Evolutionary conservation across 768 basidiomycete genomes (phyloP).

Genomic region (Boletus speciosus): DNA sequence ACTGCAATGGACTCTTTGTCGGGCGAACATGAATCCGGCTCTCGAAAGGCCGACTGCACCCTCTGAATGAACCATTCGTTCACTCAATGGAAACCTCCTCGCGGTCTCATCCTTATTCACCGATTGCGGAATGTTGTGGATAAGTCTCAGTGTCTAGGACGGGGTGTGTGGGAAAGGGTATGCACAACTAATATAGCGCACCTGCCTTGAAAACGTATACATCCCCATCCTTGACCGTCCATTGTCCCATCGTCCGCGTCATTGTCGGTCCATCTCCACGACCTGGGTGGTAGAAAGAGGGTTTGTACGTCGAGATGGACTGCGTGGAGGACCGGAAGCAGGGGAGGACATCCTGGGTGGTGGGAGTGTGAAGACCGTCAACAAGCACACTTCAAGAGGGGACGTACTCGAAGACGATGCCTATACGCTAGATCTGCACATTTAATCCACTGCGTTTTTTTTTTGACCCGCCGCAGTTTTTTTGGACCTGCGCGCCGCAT

Average conservation of each 20-base stretch:
- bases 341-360: slow-evolving; percentile 58
- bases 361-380: too few species aligned
- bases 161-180: neutral
- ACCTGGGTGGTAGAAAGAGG: neutral
- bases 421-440: too few species aligned
- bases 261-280: neutral
- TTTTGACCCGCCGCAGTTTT: too few species aligned
- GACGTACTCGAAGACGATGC: too few species aligned
- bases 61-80: neutral
- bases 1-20: too few species aligned
- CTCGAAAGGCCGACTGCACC: too few species aligned
- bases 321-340: slow-evolving; percentile 49
- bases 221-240: neutral
- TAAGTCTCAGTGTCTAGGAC: neutral
- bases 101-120: neutral
- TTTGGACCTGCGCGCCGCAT: too few species aligned
- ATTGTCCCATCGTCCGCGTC: too few species aligned
- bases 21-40: neutral
- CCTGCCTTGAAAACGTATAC: neutral
- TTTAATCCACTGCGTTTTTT: too few species aligned
- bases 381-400: too few species aligned
- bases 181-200: neutral
- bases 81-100: neutral
- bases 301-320: slow-evolving; percentile 56
- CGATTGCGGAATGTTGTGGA: too few species aligned